Conservation (phyloP, 2,329 filamentous ascomycete genomes). For the Graphilbum fragrans region DNA sequence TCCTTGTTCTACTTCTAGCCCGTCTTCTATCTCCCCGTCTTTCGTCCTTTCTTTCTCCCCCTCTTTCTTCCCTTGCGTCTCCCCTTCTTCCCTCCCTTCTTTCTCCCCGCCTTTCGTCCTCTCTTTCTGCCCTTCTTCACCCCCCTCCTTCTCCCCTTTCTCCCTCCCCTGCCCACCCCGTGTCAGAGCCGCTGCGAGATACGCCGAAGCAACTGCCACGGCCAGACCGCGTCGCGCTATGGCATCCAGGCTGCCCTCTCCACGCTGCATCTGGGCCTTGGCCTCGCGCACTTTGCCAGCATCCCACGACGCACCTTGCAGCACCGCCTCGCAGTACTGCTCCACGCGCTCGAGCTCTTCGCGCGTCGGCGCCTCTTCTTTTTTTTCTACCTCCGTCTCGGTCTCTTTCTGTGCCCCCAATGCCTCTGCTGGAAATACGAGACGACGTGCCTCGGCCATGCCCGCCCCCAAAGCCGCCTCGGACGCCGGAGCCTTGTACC, state of each 20-base stretch:
- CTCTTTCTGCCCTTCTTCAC: neutral
- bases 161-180: too few species aligned
- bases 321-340: conserved; percentile 4
- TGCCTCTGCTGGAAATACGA: conserved; percentile 3
- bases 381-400: too few species aligned
- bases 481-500: conserved; percentile 9
- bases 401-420: too few species aligned
- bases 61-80: too few species aligned
- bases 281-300: conserved; percentile 4
- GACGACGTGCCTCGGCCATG: conserved; percentile 9
- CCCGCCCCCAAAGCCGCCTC: too few species aligned
- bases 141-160: too few species aligned
- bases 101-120: neutral
- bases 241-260: conserved; percentile 1
- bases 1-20: too few species aligned
- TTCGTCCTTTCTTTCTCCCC: too few species aligned
- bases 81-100: neutral
- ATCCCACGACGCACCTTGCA: conserved; percentile 8
- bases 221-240: conserved; percentile 3
- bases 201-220: conserved; percentile 5
- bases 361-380: conserved; percentile 5
- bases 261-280: neutral
- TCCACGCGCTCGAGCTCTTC: conserved; percentile 9
- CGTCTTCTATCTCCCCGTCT: too few species aligned
- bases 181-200: conserved; percentile 3